phyloP scores from a whole-genome alignment of 2,329 filamentous ascomycete species.

The Basipetospora sp. region DNA sequence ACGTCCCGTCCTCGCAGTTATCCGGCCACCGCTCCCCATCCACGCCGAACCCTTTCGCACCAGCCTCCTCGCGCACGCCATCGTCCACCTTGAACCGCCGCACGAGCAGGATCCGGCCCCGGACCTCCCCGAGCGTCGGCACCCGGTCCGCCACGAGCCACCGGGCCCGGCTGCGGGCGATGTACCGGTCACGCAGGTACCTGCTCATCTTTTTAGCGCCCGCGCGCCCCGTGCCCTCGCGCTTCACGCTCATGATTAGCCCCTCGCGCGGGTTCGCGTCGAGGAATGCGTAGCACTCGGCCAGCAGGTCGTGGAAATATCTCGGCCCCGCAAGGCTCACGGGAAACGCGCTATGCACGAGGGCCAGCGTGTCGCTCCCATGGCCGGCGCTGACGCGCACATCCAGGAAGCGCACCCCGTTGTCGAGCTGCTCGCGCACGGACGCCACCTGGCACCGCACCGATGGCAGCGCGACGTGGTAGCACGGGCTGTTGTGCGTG shows the following conservation, averaged over 20 bases:
- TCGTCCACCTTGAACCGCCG: slow-evolving; percentile 58
- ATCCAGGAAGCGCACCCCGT: slow-evolving; percentile 90
- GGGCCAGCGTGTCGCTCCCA: slow-evolving; percentile 52
- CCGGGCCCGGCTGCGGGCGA: slow-evolving; percentile 34
- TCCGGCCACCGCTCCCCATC: slow-evolving; percentile 64
- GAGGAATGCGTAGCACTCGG: slow-evolving; percentile 60
- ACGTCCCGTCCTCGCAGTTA: slow-evolving; percentile 65
- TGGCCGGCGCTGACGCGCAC: slow-evolving; percentile 51
- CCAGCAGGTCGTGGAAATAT: slow-evolving; percentile 60
- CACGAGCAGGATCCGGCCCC: slow-evolving; percentile 72
- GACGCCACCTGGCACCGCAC: slow-evolving; percentile 82
- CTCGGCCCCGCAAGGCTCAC: slow-evolving; percentile 70
- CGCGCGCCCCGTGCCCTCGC: slow-evolving; percentile 69
- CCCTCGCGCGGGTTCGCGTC: slow-evolving; percentile 65
- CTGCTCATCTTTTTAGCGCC: slow-evolving; percentile 65
- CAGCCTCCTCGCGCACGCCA: slow-evolving; percentile 28
- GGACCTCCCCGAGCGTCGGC: slow-evolving; percentile 61
- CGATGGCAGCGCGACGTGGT: slow-evolving; percentile 70
- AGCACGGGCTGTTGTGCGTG: slow-evolving; percentile 87
- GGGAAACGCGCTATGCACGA: slow-evolving; percentile 85
- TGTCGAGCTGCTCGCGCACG: slow-evolving; percentile 63
- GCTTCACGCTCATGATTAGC: slow-evolving; percentile 75
- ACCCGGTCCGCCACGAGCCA: slow-evolving; percentile 73
- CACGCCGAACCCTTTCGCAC: slow-evolving; percentile 39
- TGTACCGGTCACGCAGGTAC: slow-evolving; percentile 61